A percentile compares a stretch with the other conserved stretches of the same genome.
Conservation (phyloP, 306 rosid species). For the Vigna unguiculata region DNA sequence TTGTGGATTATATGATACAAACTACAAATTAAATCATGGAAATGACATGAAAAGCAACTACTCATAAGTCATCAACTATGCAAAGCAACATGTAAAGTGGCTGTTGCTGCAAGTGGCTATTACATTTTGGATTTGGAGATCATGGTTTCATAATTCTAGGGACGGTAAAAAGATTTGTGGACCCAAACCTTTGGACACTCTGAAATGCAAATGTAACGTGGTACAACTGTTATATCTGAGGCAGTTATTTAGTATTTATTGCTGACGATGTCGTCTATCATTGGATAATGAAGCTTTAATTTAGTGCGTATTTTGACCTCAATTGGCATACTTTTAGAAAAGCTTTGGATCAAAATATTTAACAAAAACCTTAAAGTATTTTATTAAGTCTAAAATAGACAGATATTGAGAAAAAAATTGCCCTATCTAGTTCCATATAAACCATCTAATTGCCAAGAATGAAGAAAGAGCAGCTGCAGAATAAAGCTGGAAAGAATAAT, state of each 20-base stretch:
- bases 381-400: background rate
- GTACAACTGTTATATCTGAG: background rate
- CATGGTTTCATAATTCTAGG: background rate
- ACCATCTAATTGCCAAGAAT: conserved; percentile 18
- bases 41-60: background rate
- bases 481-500: conserved; percentile 34
- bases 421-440: conserved; percentile 25
- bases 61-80: background rate
- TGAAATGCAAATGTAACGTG: conserved; percentile 16
- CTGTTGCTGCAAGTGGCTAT: background rate
- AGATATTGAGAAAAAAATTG: conserved; percentile 15
- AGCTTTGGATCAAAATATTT: background rate
- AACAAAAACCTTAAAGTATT: background rate
- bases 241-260: conserved; percentile 19
- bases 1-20: background rate
- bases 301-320: background rate
- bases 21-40: background rate
- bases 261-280: background rate
- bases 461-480: conserved; percentile 32
- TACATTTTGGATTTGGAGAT: conserved; percentile 1
- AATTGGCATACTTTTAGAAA: conserved; percentile 11
- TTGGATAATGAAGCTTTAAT: conserved; percentile 3
- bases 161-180: conserved; percentile 1
- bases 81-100: background rate
- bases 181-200: background rate